phyloP scores from a whole-genome alignment of 202 grass and related monocot species.

The Cymbopogon flexuosus region DNA sequence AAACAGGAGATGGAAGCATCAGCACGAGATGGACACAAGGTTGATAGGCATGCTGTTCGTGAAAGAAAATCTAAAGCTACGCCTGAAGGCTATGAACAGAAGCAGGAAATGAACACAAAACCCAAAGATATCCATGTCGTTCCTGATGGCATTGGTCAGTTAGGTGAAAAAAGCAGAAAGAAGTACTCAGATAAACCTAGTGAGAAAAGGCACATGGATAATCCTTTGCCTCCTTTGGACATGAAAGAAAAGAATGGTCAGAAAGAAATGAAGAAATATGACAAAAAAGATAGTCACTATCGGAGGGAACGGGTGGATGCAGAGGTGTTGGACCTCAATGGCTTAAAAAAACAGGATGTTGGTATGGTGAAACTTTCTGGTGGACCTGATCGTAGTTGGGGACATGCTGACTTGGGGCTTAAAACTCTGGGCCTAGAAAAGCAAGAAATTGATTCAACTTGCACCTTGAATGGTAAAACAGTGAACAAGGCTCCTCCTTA shows the following conservation, averaged over 20 bases:
- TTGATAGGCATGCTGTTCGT: conserved; percentile 41
- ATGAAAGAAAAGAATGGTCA: conserved; percentile 36
- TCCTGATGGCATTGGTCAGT: conserved; percentile 39
- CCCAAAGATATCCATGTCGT: conserved; percentile 77
- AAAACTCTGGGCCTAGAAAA: conserved; percentile 49
- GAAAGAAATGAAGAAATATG: conserved; percentile 42
- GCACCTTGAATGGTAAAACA: conserved; percentile 49
- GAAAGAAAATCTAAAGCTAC: conserved; percentile 45
- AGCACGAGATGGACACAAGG: conserved; percentile 29
- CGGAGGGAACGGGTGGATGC: conserved; percentile 32
- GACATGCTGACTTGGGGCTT: conserved; percentile 42
- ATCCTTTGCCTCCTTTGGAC: conserved; percentile 23
- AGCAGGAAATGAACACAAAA: conserved; percentile 48
- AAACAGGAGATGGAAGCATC: conserved; percentile 36
- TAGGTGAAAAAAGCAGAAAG: conserved; percentile 43
- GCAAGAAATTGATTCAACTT: conserved; percentile 35
- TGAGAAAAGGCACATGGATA: conserved; percentile 29
- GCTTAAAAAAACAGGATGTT: conserved; percentile 45
- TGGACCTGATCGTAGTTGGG: conserved; percentile 38
- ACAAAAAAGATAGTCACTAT: conserved; percentile 32
- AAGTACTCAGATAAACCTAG: conserved; percentile 39
- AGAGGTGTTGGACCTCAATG: conserved; percentile 43
- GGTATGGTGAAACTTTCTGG: conserved; percentile 35
- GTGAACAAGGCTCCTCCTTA: conserved; percentile 65
- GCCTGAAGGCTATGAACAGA: conserved; percentile 31